A percentile compares a stretch with the other conserved stretches of the same genome.
Conservation (phyloP, 2,329 filamentous ascomycete species). For the Cytospora mali region DNA sequence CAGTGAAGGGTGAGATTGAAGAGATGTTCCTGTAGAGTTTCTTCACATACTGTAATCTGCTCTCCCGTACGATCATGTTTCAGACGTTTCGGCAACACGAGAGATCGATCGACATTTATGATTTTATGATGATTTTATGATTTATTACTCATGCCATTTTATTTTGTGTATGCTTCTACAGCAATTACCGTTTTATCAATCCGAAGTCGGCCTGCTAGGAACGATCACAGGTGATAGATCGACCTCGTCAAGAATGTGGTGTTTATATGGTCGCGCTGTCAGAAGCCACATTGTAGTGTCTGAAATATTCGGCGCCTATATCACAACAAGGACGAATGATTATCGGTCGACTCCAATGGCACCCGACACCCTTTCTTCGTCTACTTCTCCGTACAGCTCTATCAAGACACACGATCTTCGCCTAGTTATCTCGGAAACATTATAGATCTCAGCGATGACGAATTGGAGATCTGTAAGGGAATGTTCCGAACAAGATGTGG, state of each 20-base stretch:
- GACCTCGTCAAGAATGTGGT: background rate
- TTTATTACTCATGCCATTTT: background rate
- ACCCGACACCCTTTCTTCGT: too few species aligned
- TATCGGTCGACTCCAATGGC: too few species aligned
- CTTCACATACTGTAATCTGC: background rate
- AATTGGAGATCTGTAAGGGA: background rate
- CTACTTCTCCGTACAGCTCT: background rate
- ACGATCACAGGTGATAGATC: background rate
- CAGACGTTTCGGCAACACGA: slow-evolving; percentile 10
- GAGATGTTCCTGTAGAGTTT: too few species aligned
- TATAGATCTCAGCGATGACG: background rate
- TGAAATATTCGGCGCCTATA: background rate
- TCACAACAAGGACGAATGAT: too few species aligned
- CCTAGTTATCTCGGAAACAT: background rate
- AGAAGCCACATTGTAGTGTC: background rate
- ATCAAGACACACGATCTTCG: background rate
- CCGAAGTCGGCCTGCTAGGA: background rate
- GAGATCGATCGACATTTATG: slow-evolving; percentile 1
- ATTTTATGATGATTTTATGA: background rate
- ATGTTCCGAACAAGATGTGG: too few species aligned
- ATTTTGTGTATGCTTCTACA: background rate
- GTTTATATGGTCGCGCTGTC: background rate
- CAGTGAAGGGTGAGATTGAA: background rate
- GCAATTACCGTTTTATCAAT: background rate
- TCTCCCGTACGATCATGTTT: too few species aligned